phyloP scores from a whole-genome alignment of 192 early-diverging fungal species.

The Coemansia sp. region DNA sequence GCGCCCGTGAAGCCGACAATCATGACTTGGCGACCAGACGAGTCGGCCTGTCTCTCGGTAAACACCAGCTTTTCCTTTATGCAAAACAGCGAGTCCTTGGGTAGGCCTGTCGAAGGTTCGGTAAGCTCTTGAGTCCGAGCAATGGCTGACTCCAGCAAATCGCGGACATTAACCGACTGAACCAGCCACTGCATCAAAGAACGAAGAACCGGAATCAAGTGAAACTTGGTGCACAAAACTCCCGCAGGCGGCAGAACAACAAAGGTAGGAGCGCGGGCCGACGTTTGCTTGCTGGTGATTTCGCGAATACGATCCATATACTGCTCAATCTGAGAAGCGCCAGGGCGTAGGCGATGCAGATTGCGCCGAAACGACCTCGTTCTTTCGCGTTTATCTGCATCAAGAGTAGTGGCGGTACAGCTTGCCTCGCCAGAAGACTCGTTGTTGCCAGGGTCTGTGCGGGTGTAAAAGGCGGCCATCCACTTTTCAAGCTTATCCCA shows the following conservation, averaged over 20 bases:
- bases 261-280: constrained; percentile 26
- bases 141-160: constrained; percentile 41
- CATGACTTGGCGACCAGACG: constrained; percentile 16
- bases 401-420: too few species aligned
- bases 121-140: constrained; percentile 26
- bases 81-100: constrained; percentile 18
- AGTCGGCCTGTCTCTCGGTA: constrained; percentile 3
- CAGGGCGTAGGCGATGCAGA: constrained; percentile 26
- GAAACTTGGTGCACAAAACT: constrained; percentile 23
- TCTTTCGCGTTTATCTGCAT: neutral
- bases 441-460: neutral
- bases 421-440: too few species aligned
- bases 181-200: constrained; percentile 49
- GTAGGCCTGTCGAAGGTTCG: neutral
- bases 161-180: constrained; percentile 37
- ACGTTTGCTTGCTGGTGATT: constrained; percentile 19
- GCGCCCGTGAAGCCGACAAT: constrained; percentile 46
- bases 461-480: constrained; percentile 4
- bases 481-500: constrained; percentile 32
- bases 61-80: constrained; percentile 42
- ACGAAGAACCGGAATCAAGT: constrained; percentile 33
- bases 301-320: constrained; percentile 23
- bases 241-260: constrained; percentile 38
- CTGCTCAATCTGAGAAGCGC: constrained; percentile 31
- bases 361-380: constrained; percentile 32